Conservation (phyloP, 2,329 filamentous ascomycete genomes). For the Colletotrichum eleusines region DNA sequence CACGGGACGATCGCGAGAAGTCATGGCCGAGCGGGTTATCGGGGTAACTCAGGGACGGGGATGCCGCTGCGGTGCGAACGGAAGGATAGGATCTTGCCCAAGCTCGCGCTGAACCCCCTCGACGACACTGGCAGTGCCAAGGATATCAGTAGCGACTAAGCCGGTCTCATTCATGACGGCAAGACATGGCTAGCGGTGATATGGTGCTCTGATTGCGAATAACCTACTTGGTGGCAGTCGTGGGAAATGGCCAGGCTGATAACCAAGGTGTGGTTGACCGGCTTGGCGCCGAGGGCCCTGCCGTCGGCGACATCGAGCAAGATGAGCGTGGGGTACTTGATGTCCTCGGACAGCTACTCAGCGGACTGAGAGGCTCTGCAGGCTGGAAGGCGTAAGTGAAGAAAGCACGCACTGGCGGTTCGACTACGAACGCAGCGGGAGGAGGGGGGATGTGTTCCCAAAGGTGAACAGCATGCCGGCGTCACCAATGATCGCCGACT, state of each 20-base stretch:
- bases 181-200: conserved; percentile 96
- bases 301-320: conserved; percentile 78
- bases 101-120: conserved; percentile 87
- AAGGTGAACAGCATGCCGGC: conserved; percentile 74
- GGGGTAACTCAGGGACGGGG: conserved; percentile 74
- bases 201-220: conserved; percentile 96
- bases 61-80: conserved; percentile 88
- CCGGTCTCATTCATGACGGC: conserved; percentile 93
- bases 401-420: neutral
- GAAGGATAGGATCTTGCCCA: conserved; percentile 88
- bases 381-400: conserved; percentile 61
- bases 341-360: conserved; percentile 78
- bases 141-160: conserved; percentile 72
- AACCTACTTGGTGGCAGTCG: conserved; percentile 56
- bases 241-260: neutral
- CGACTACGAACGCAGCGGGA: neutral
- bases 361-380: conserved; percentile 85
- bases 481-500: conserved; percentile 71
- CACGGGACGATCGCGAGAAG: conserved; percentile 84
- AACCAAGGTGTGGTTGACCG: neutral
- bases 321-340: conserved; percentile 72
- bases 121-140: conserved; percentile 89
- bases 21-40: conserved; percentile 96
- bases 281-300: conserved; percentile 68
- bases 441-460: conserved; percentile 62